phyloP scores from a whole-genome alignment of 1,139 yeast species.

The Lizanozyma gosingica region DNA sequence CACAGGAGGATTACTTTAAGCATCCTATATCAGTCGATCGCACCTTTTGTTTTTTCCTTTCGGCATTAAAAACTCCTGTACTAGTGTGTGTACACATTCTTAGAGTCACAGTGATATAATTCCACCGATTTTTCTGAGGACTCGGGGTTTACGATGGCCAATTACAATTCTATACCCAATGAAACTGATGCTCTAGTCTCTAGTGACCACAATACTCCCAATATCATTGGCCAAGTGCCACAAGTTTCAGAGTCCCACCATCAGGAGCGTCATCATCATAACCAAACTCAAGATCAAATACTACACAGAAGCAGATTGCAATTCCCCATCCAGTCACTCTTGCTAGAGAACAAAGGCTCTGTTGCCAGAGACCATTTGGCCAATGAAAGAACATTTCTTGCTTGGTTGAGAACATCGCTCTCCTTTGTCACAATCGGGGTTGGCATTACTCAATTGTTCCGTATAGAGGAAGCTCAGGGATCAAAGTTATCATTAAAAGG shows the following conservation, averaged over 20 bases:
- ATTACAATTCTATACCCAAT: neutral
- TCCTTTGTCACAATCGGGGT: conserved; percentile 32
- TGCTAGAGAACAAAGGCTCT: conserved; percentile 30
- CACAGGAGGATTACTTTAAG: no score
- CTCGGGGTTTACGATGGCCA: no score
- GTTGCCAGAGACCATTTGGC: conserved; percentile 57
- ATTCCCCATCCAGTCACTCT: neutral
- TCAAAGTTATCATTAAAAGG: neutral
- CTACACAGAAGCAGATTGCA: neutral
- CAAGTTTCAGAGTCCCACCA: neutral
- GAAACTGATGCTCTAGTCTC: neutral
- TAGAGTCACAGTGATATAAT: no score
- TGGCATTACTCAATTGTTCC: neutral
- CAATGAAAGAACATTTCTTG: conserved; percentile 69
- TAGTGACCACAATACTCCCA: no score
- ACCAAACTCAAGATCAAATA: neutral
- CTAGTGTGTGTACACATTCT: no score
- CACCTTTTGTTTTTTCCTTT: no score
- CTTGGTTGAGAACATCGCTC: conserved; percentile 61
- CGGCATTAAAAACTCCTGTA: no score
- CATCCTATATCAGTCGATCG: no score
- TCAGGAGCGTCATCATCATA: neutral
- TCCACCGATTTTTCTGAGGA: no score
- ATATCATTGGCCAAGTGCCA: no score
- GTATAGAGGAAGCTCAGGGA: conserved; percentile 15